A percentile compares a stretch with the other conserved stretches of the same genome.
These are phyloP conservation scores for Dispira parvispora DNA, from an alignment of 192 early-diverging fungal species.

Conservation along the genomic window DNA sequence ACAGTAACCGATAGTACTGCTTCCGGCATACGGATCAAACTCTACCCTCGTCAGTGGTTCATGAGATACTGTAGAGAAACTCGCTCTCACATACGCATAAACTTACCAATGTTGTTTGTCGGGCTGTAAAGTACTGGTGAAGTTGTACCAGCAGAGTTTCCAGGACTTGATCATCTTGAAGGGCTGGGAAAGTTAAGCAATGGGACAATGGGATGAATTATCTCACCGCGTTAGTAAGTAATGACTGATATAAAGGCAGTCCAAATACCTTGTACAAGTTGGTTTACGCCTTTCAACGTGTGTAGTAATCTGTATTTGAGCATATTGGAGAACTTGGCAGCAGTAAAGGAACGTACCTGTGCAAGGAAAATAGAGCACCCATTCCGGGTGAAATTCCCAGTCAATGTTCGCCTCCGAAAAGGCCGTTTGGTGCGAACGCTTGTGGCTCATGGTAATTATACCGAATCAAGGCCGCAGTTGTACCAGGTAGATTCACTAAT, in stretches of 20 bases:
- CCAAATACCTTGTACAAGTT: not conserved
- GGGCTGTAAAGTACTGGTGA: not conserved
- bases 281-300: not conserved
- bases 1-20: not conserved
- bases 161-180: not conserved
- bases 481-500: too few species aligned
- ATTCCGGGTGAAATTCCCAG: not conserved
- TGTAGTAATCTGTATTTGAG: not conserved
- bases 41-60: not conserved
- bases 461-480: too few species aligned
- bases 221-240: not conserved
- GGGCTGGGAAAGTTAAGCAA: not conserved
- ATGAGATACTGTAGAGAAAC: not conserved
- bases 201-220: not conserved
- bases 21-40: not conserved
- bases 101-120: not conserved
- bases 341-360: not conserved
- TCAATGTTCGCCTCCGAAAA: not conserved
- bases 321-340: not conserved
- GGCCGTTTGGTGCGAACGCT: too few species aligned
- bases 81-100: not conserved
- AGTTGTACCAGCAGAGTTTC: not conserved
- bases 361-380: slow-evolving; percentile 1
- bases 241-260: not conserved
- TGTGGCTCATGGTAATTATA: too few species aligned